Evolutionary conservation across 2,329 filamentous ascomycete genomes (phyloP), one percentile per base, ranked within the genome.

Genomic region (Fusarium sp.): DNA sequence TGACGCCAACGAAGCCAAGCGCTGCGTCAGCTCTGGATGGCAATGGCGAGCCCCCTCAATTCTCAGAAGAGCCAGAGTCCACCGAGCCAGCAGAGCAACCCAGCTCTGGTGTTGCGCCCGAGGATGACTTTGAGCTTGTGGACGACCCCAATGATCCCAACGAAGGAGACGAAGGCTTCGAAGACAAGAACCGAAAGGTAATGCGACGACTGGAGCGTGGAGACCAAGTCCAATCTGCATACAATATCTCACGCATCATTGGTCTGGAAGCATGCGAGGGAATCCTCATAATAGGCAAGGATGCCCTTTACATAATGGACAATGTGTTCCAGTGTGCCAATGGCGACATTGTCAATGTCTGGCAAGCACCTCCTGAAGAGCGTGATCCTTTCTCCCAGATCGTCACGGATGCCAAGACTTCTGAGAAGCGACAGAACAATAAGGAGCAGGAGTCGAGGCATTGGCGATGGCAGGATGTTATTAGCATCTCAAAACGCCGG

Each of bases 171-270:
- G 90, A 92, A 73, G 92, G 91, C 3, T 97, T 97, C 70, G 97
- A 99, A 81, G 97, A 99, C 81, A 98, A 98, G 84, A 98, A 99
- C 78, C 90, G 97, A 47, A 98, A 98, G 81, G 95, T 99, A 47
- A 97, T 98, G 94, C 90, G 96, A 56, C 95, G 94, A 71, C 86
- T 99, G 15, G 92, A 97, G 75, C 92, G 93, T 17, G 94, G 95
- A 9, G 96, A 99, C 77, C 90, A 95, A 62, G 95, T 99, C 4
- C 94, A 98, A 79, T 93, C 94, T 62, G 94, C 98, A 3, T 97
- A 94, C 85, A 99, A 99, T 76, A 92, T 98, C 54, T 98, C 96
- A 20, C 92, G 96, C 15, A 95, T 99, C 60, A 91, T 97, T 36
- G 96, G 96, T 14, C 86, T 99, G 7, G 96, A 99, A 79, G 95